Base-by-base conservation (phyloP, 2,329 filamentous ascomycete genomes). In the Sporothrix brunneoviolacea region DNA sequence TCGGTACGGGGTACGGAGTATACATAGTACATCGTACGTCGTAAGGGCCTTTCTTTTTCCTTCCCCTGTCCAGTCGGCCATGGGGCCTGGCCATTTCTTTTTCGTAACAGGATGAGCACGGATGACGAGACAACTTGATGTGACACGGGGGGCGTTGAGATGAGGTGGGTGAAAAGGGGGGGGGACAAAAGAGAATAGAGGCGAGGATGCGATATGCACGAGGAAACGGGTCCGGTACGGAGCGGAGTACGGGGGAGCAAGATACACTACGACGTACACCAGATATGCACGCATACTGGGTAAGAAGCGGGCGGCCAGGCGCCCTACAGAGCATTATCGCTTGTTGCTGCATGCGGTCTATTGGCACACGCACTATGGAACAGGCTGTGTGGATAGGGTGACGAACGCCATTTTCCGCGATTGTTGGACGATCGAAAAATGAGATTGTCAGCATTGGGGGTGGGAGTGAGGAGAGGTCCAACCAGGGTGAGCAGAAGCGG, bases 61-160 rank as follows among this genome's bases (percentile, higher is more conserved):
- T n/a, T n/a, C n/a, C n/a, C n/a, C n/a, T n/a, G n/a, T n/a, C n/a
- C n/a, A n/a, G n/a, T n/a, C n/a, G n/a, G n/a, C n/a, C n/a, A n/a
- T n/a, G n/a, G n/a, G 24, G 24, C 10, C 24, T 28, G 24, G 24
- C 24, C 24, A 16, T 39, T 39, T 40, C 21, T 22, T 9, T 37
- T 46, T 38, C 19, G 43, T 37, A 4, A 37, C 32, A 30, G 32
- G 36, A 46, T 19, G 24, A 15, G 24, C 48, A 24, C 22, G 12
- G 48, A 40, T 44, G 40, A 35, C 40, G 27, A 50, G 32, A 38
- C 32, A 43, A 27, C 21, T 27, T 22, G 47, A 41, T 39, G 40
- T 38, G 40, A 39, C 48, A 50, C 27, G 27, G 48, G 24, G 40
- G 35, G 18, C 9, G 12, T 43, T 30, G 4, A 37, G 48, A 21